Evolutionary conservation across 2,329 filamentous ascomycete genomes (phyloP).

Genomic region (Venturia pyrina): DNA sequence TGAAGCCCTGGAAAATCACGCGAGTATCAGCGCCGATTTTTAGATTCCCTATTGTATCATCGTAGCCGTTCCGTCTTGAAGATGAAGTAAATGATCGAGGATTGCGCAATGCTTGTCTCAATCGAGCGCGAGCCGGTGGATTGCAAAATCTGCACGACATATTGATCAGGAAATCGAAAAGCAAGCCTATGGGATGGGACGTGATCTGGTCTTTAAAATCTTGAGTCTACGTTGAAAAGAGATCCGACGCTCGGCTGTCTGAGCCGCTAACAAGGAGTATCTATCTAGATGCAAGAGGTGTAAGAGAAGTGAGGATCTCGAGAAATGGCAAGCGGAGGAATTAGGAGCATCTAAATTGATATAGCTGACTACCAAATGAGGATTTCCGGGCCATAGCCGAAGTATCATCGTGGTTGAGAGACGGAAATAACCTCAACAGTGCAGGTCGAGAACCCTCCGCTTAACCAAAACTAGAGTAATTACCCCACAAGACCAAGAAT

Average conservation of each 20-base stretch:
- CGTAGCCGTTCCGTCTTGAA: conserved; percentile 29
- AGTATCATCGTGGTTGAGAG: neutral
- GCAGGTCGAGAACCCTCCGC: neutral
- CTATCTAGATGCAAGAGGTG: neutral
- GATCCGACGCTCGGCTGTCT: no score
- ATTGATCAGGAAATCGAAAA: neutral
- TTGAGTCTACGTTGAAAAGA: neutral
- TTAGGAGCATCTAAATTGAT: neutral
- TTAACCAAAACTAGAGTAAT: neutral
- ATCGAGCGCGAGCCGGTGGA: neutral
- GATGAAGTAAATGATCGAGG: neutral
- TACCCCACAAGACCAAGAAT: neutral
- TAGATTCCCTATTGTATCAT: conserved; percentile 54
- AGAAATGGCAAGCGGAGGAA: neutral
- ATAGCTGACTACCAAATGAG: neutral
- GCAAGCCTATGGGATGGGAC: neutral
- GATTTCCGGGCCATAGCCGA: neutral
- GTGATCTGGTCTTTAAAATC: neutral
- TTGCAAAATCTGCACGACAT: neutral
- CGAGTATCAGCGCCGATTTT: conserved; percentile 56
- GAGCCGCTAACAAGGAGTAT: neutral
- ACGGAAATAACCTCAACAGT: neutral
- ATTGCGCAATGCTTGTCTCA: neutral
- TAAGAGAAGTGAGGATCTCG: neutral
- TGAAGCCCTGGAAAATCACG: conserved; percentile 64